phyloP scores from a whole-genome alignment of 768 basidiomycete genomes.

The Boletus sp. region DNA sequence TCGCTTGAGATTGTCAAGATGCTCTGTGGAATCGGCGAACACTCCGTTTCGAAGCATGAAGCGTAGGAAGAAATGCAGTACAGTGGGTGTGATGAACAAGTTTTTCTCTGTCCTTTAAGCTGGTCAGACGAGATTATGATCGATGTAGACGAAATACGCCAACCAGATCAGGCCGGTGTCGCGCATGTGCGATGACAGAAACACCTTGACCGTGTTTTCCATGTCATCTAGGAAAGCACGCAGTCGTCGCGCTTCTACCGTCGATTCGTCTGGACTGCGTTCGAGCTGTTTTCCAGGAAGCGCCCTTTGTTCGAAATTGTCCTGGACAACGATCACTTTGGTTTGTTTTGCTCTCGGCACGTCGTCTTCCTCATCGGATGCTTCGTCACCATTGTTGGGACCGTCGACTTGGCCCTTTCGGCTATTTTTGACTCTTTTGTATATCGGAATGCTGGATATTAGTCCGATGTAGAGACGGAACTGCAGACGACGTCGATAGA shows the following conservation, averaged over 20 bases:
- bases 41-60: slow-evolving; percentile 44
- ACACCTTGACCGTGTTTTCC: slow-evolving; percentile 55
- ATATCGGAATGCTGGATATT: slow-evolving; percentile 28
- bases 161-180: slow-evolving; percentile 68
- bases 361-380: slow-evolving; percentile 27
- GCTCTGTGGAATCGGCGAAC: slow-evolving; percentile 31
- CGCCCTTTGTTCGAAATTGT: slow-evolving; percentile 27
- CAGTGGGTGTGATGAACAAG: slow-evolving; percentile 39
- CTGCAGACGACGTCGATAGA: slow-evolving; percentile 12
- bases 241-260: slow-evolving; percentile 27
- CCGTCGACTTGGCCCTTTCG: slow-evolving; percentile 22
- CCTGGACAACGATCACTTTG: slow-evolving; percentile 25
- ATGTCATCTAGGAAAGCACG: slow-evolving; percentile 59
- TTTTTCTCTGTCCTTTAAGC: slow-evolving; percentile 41
- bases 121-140: slow-evolving; percentile 5
- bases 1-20: slow-evolving; percentile 35
- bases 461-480: slow-evolving; percentile 32
- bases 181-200: slow-evolving; percentile 65
- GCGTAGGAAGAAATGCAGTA: slow-evolving; percentile 44
- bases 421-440: slow-evolving; percentile 26
- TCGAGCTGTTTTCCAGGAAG: slow-evolving; percentile 30
- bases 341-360: slow-evolving; percentile 20
- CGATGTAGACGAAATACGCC: background rate
- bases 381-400: slow-evolving; percentile 32
- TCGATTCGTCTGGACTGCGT: slow-evolving; percentile 13